Conservation (phyloP, 164 flowering plant species). For the Saururus chinensis region DNA sequence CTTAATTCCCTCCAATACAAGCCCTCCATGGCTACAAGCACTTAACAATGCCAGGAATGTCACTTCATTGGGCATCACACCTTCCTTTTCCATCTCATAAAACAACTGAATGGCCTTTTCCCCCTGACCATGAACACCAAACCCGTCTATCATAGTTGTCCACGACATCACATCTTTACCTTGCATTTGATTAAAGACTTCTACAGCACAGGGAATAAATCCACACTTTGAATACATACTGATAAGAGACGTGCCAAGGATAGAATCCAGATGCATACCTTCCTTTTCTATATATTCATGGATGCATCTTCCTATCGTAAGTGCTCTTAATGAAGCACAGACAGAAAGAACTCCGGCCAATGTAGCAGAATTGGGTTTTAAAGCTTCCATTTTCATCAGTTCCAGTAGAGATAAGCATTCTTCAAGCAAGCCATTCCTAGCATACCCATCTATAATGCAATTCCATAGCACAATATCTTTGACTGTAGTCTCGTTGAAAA, state of each 20-base stretch:
- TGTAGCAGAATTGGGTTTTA: conserved; percentile 39
- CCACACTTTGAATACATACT: conserved; percentile 47
- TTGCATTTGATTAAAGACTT: conserved; percentile 24
- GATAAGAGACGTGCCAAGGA: conserved; percentile 35
- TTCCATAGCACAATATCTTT: conserved; percentile 41
- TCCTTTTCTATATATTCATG: conserved; percentile 21
- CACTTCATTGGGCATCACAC: conserved; percentile 31
- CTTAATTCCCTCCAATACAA: conserved; percentile 34
- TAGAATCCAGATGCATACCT: conserved; percentile 19
- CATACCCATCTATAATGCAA: conserved; percentile 38
- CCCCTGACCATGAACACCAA: conserved; percentile 34
- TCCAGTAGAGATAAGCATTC: conserved; percentile 18
- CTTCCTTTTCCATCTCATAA: conserved; percentile 28
- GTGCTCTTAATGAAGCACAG: conserved; percentile 28
- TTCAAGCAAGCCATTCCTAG: conserved; percentile 18
- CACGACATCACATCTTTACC: conserved; percentile 35
- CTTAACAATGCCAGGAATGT: conserved; percentile 30
- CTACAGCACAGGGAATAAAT: conserved; percentile 19
- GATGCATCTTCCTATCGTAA: conserved; percentile 14
- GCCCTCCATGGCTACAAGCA: conserved; percentile 47
- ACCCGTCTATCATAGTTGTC: conserved; percentile 43
- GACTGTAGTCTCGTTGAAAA: conserved; percentile 16
- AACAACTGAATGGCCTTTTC: conserved; percentile 22
- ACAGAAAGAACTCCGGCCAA: conserved; percentile 32
- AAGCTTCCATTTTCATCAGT: conserved; percentile 19